Conservation (phyloP, 306 rosid species). For the Corylus avellana region DNA sequence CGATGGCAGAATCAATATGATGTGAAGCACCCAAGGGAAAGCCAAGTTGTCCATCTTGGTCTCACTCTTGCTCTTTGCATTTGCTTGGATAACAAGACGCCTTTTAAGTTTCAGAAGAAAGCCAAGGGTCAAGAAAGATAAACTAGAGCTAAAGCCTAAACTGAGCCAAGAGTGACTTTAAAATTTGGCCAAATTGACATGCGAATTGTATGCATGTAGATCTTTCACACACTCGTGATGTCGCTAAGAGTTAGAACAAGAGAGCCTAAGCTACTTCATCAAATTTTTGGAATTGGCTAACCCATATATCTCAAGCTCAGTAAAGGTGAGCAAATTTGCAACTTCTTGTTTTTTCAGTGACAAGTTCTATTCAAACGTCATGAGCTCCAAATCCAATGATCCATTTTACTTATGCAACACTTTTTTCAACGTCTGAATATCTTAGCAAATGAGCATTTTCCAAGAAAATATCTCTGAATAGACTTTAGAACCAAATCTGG, state of each 20-base stretch:
- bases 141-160: constrained; percentile 15
- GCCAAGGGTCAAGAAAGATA: constrained; percentile 10
- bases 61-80: constrained; percentile 97
- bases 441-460: not conserved
- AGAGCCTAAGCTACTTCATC: not conserved
- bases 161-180: not conserved
- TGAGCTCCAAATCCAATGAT: not conserved
- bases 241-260: not conserved
- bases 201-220: not conserved
- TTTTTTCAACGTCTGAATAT: not conserved
- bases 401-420: constrained; percentile 10
- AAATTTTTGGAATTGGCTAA: not conserved
- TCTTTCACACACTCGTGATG: constrained; percentile 1
- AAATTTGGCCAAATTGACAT: constrained; percentile 1
- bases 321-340: constrained; percentile 4
- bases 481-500: not conserved
- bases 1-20: constrained; percentile 75
- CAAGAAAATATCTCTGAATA: not conserved
- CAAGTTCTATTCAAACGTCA: constrained; percentile 2
- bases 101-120: constrained; percentile 64
- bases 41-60: constrained; percentile 88
- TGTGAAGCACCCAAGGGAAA: constrained; percentile 78
- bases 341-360: not conserved
- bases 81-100: constrained; percentile 79
- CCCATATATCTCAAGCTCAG: constrained; percentile 12